These are phyloP conservation scores for Theileria orientalis DNA, from an alignment of 169 alveolate genomes.

Conservation along the genomic window DNA sequence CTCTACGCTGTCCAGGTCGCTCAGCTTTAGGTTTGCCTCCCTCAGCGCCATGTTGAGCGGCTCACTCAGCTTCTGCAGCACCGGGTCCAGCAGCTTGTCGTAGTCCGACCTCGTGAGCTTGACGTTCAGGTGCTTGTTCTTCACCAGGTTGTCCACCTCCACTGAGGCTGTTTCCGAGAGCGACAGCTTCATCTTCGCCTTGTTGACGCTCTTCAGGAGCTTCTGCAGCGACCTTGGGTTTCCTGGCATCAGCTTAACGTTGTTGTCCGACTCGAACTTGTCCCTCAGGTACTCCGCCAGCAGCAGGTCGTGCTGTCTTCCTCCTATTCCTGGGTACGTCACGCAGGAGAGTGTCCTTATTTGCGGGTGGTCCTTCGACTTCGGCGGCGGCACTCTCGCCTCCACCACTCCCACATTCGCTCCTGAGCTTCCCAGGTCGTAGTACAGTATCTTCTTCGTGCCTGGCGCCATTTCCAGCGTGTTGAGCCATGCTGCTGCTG, in stretches of 20 bases:
- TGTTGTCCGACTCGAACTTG: constrained; percentile 24
- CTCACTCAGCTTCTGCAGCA: constrained; percentile 48
- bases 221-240: constrained; percentile 56
- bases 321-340: constrained; percentile 41
- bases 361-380: background rate
- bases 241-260: constrained; percentile 49
- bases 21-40: constrained; percentile 58
- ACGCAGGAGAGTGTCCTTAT: constrained; percentile 49
- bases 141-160: constrained; percentile 41
- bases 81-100: constrained; percentile 52
- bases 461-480: constrained; percentile 69
- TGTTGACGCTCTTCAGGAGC: constrained; percentile 38
- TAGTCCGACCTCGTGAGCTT: constrained; percentile 64
- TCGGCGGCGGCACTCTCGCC: constrained; percentile 41
- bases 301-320: constrained; percentile 49
- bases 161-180: constrained; percentile 22
- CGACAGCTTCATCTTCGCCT: constrained; percentile 48
- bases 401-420: constrained; percentile 73
- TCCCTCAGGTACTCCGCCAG: constrained; percentile 44
- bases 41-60: constrained; percentile 68
- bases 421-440: constrained; percentile 74
- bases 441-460: constrained; percentile 69
- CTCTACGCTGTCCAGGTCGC: constrained; percentile 74
- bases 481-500: constrained; percentile 73
- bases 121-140: constrained; percentile 15